Base-by-base conservation (phyloP, 495 filamentous ascomycete genomes). In the Terfezia boudieri region DNA sequence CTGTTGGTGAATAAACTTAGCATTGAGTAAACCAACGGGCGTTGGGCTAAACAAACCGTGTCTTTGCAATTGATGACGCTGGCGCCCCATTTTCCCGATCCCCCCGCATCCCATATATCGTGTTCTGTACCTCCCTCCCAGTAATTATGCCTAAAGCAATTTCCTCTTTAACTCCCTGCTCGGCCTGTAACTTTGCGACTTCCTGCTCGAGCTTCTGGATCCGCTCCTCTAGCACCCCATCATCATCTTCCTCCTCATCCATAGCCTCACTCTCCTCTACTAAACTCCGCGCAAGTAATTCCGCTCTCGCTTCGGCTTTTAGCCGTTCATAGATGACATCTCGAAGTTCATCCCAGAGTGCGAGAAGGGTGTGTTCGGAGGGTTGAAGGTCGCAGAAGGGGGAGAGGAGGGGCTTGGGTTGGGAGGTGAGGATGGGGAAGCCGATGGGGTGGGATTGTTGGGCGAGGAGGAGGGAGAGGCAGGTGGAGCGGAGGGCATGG, bases 391-490 rank as follows among this genome's bases (percentile, higher is more conserved):
- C 41, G 41, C 14, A 14, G 41, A 8, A 5, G 8, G 41, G 41
- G 41, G 41, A 8, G 41, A 46, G 41, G 4, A 46, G 1, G 8
- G 41, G 41, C 41, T 14, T 14, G 41, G 41, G 41, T 14, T 1
- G 12, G 41, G 17, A 14, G 0, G 41, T 46, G 41, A 64, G 20
- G 23, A 52, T 37, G 6, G 62, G 49, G 37, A 65, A 65, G 35
- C 62, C 62, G 46, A 64, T 37, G 0, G 53, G 61, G 50, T 64
- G 62, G 9, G 62, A 53, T 50, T 64, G 62, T 5, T 58, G 61
- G 4, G 62, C 61, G 36, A 64, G 57, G n/a, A 64, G 50, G 8
- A 64, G 53, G 17, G 59, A 46, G 4, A 64, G 51, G 35, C 61
- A 61, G 49, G 61, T 49, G 26, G 26, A 32, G 26, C 26, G 26